Percentiles rank a stretch among this genome's conserved stretches.
These are phyloP conservation scores for Talaromyces albobiverticillius DNA, from an alignment of 2,329 filamentous ascomycete genomes.

Conservation along the genomic window DNA sequence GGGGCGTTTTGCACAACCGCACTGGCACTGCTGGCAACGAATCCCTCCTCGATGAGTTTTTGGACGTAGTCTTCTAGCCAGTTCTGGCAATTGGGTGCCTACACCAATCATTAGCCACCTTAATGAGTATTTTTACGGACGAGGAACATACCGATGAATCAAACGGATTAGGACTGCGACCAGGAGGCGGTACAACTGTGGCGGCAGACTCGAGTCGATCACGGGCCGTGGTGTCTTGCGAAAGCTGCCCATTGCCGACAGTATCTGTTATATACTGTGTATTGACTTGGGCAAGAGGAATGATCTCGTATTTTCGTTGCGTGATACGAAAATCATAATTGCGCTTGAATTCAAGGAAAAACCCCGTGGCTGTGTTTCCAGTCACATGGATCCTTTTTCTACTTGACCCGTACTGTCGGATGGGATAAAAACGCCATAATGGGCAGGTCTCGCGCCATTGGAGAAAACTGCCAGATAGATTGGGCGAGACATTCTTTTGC, in stretches of 20 bases:
- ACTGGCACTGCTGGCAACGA: background rate
- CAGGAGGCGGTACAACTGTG: conserved; percentile 14
- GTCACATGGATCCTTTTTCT: conserved; percentile 18
- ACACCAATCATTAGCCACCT: background rate
- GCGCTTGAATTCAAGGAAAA: conserved; percentile 19
- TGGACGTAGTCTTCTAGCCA: background rate
- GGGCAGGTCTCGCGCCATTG: background rate
- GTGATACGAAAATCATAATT: conserved; percentile 16
- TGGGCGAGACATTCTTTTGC: no score
- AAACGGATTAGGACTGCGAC: conserved; percentile 15
- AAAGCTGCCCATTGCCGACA: background rate
- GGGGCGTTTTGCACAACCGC: background rate
- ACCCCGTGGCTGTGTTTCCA: conserved; percentile 16
- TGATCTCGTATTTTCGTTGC: conserved; percentile 11
- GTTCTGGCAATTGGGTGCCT: background rate
- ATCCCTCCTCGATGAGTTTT: background rate
- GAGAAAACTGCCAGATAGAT: background rate
- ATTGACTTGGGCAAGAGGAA: conserved; percentile 13
- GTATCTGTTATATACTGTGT: conserved; percentile 9
- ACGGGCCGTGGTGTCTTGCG: conserved; percentile 11
- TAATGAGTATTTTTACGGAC: no score
- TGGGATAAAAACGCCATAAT: background rate
- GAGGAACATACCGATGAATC: conserved; percentile 2
- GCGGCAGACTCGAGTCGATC: conserved; percentile 15
- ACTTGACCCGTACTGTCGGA: background rate